Evolutionary conservation across 495 filamentous ascomycete species (phyloP), one percentile per base, ranked within the genome.

Genomic region (Margaritispora aquatica): DNA sequence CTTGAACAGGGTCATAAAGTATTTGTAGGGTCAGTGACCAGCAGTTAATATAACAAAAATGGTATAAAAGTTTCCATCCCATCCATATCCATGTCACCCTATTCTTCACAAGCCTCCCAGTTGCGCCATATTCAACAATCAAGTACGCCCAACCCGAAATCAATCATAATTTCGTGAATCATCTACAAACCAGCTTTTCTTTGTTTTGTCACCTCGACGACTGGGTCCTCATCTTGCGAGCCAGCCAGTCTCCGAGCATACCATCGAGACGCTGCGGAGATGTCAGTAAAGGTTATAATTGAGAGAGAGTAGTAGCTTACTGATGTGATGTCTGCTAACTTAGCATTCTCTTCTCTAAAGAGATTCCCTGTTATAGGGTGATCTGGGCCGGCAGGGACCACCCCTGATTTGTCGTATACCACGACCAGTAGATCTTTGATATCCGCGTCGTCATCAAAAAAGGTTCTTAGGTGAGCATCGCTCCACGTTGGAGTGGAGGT

Each of bases 391-490:
- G 87, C 86, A 27, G 89, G 88, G 52, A 83, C 80, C 29, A 92
- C 83, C 58, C 88, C 87, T 22, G 83, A 87, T 72, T 89, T 94
- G 71, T 97, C 92, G 68, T 96, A 89, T 26, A 98, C 90, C 49
- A 98, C 87, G 9, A 92, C 79, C 54, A 97, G 81, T 68, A 97
- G 77, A 68, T 98, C 94, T 46, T 89, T 83, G 63, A 98, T 88
- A 60, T 96, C 92, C n/a, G 81, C 86, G 46, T 88, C 88, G 65
- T 94, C 91, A 61, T 97, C 93, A 63, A 97, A 85, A 73, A 96
- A 98, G 20, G 88, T 85, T 49, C 90, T 82, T 34, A 98, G 79
- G 63, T 81, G 86, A 59, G 85, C 78, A 70, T 96, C 94, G 63
- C 87, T 91, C 94, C 94, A 98, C 0, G 86, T 79, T 22, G 77